phyloP scores from a whole-genome alignment of 2,329 filamentous ascomycete genomes.

The Sclerotinia borealis region DNA sequence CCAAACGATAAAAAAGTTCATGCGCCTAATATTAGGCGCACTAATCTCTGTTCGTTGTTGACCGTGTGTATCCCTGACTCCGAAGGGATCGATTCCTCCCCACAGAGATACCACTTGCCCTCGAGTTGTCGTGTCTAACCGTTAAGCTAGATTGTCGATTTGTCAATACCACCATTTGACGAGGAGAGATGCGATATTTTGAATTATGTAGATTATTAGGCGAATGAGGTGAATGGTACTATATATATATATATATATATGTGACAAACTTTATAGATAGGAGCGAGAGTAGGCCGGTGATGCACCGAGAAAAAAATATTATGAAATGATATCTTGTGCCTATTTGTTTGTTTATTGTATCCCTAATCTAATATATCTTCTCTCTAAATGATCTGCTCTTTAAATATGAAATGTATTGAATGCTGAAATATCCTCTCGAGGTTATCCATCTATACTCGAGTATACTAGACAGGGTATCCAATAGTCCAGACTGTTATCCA shows the following conservation, averaged over 20 bases:
- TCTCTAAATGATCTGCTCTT: not conserved
- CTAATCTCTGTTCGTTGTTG: not conserved
- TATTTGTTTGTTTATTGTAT: not conserved
- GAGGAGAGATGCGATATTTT: not conserved
- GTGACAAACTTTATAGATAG: not conserved
- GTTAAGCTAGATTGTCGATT: not conserved
- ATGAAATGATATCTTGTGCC: not conserved
- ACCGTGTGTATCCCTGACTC: not conserved
- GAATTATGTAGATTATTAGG: not conserved
- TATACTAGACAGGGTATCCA: no score
- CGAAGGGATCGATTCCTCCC: slow-evolving; percentile 1
- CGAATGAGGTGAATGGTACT: not conserved
- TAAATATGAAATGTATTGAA: not conserved
- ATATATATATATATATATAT: no score
- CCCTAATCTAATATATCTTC: not conserved
- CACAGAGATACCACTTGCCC: not conserved
- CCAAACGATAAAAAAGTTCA: not conserved
- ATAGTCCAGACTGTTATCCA: no score
- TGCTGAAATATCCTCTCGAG: not conserved
- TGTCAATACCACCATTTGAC: slow-evolving; percentile 4
- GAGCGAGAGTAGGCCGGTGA: not conserved
- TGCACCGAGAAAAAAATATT: not conserved
- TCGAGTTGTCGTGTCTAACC: not conserved
- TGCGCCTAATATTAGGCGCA: not conserved
- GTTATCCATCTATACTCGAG: not conserved